Conservation (phyloP, 225 moss, liverwort and hornwort species). For the Asterella californica region DNA sequence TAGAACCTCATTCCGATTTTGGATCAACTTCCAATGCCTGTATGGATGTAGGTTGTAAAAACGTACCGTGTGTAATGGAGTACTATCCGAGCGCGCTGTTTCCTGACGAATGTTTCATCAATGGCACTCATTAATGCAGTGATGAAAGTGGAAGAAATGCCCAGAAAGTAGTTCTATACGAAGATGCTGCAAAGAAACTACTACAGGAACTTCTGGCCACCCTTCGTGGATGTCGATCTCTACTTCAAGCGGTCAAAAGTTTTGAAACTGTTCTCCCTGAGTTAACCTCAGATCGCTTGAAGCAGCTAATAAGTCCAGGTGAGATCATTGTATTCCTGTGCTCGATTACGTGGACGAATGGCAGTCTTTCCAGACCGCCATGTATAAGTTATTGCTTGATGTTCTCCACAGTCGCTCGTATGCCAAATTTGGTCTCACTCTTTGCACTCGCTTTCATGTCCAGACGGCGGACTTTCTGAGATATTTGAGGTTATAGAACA, state of each 20-base stretch:
- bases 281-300: conserved; percentile 58
- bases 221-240: conserved; percentile 75
- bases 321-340: neutral
- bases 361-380: no score
- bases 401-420: neutral
- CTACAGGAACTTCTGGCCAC: conserved; percentile 74
- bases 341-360: no score
- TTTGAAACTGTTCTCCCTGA: conserved; percentile 55
- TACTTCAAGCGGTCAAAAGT: conserved; percentile 57
- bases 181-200: conserved; percentile 91
- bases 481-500: conserved; percentile 63
- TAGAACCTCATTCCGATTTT: neutral
- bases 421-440: neutral
- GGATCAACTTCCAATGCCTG: neutral
- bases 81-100: neutral
- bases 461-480: conserved; percentile 80
- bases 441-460: neutral
- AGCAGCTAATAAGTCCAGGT: conserved; percentile 72
- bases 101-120: neutral
- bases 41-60: neutral
- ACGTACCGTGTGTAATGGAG: neutral
- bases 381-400: neutral
- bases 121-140: conserved; percentile 32
- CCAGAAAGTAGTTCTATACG: conserved; percentile 83
- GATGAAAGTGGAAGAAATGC: conserved; percentile 87